These are phyloP conservation scores for Ceratobasidium sp. DNA, from an alignment of 1,284 basidiomycete species.

Conservation along the genomic window DNA sequence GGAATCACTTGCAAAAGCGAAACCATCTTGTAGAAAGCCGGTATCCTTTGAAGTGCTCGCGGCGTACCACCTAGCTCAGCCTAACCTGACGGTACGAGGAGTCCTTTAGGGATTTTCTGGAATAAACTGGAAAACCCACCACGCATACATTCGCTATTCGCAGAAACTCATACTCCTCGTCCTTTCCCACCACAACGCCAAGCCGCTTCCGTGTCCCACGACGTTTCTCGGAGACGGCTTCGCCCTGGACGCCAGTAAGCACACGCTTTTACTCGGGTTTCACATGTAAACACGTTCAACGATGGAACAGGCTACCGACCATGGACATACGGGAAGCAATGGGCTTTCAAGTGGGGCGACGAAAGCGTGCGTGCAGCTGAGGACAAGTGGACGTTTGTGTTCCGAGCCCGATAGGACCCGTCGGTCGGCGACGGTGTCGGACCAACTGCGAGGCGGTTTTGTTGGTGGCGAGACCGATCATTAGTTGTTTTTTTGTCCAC, in stretches of 20 bases:
- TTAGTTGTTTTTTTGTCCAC: background rate
- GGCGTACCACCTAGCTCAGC: conserved; percentile 32
- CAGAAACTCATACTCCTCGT: conserved; percentile 43
- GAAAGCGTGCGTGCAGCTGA: conserved; percentile 31
- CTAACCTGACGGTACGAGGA: conserved; percentile 24
- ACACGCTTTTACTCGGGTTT: background rate
- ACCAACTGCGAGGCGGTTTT: conserved; percentile 14
- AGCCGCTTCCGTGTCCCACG: conserved; percentile 10
- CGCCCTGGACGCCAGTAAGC: conserved; percentile 34
- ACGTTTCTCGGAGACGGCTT: conserved; percentile 35
- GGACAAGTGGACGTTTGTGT: conserved; percentile 39
- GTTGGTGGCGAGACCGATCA: conserved; percentile 10
- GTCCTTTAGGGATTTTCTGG: background rate
- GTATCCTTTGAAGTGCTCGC: conserved; percentile 29
- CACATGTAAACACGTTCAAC: background rate
- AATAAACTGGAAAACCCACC: background rate
- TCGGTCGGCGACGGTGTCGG: too few species aligned
- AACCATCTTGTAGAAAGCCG: conserved; percentile 18
- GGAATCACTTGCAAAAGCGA: background rate
- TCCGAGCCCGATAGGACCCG: conserved; percentile 33
- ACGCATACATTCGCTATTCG: conserved; percentile 39
- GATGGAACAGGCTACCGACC: conserved; percentile 6
- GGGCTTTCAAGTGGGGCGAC: conserved; percentile 40
- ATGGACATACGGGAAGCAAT: conserved; percentile 37
- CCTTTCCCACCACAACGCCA: conserved; percentile 34